phyloP scores from a whole-genome alignment of 2,329 filamentous ascomycete genomes.

The Neofusicoccum ribis region DNA sequence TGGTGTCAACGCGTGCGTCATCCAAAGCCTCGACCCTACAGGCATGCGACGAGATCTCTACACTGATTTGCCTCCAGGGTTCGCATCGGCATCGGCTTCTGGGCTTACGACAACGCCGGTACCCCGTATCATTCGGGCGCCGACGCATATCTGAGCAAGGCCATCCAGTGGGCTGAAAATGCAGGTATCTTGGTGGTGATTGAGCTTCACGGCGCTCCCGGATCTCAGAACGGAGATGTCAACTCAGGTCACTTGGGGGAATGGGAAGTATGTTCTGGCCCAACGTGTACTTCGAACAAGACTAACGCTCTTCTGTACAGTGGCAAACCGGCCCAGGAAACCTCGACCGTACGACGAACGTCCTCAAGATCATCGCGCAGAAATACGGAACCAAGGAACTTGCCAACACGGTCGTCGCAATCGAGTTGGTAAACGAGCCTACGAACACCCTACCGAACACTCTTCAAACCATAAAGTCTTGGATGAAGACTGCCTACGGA shows the following conservation, averaged over 20 bases:
- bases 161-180: constrained; percentile 50
- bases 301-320: constrained; percentile 18
- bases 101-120: constrained; percentile 49
- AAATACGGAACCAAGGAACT: constrained; percentile 42
- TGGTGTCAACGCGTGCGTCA: constrained; percentile 35
- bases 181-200: constrained; percentile 51
- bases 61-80: constrained; percentile 27
- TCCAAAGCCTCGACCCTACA: background rate
- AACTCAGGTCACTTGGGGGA: constrained; percentile 32
- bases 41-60: background rate
- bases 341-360: constrained; percentile 36
- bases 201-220: constrained; percentile 53
- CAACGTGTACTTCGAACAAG: background rate
- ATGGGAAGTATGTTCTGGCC: constrained; percentile 10
- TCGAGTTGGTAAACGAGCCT: constrained; percentile 49
- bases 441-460: constrained; percentile 47
- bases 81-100: constrained; percentile 56
- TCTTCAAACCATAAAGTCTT: constrained; percentile 36
- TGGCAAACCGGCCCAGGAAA: constrained; percentile 41
- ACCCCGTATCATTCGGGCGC: constrained; percentile 50
- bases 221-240: constrained; percentile 57
- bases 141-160: constrained; percentile 48
- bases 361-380: constrained; percentile 40
- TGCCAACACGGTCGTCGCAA: constrained; percentile 44
- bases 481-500: constrained; percentile 43